Base-by-base conservation (phyloP, 106 monocot genomes). In the Phalaenopsis equestris region DNA sequence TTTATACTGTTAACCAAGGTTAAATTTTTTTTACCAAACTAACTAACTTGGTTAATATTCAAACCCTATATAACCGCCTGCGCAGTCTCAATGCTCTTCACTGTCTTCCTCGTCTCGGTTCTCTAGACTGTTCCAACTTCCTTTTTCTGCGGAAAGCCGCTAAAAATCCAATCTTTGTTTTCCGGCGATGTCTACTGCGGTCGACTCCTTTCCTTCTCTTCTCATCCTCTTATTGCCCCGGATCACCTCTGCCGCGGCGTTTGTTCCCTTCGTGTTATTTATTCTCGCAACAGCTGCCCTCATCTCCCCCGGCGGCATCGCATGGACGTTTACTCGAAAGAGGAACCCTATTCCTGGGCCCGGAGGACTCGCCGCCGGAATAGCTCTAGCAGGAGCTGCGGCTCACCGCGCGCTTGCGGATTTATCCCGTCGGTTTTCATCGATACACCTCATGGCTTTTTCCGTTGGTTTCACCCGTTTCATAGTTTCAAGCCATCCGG, bases 381-480 rank as follows among this genome's bases (percentile, higher is more conserved):
- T 52, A 64, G 79, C 82, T 17, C 77, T 83, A 24, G 55, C 86
- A n/a, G 75, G 79, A 16, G 3, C 47, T 1, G 16, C 19, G 1
- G 82, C 82, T 67, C 86, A 86, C 61, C 82, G 79, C 1, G 52
- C 24, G 8, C 77, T 86, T 14, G 75, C 86, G 2, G 24, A 17
- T 30, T 48, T 80, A 4, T 64, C 82, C 2, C 52, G 17, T 1
- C 64, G 76, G 9, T 11, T 73, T 68, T 16, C 12, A 3, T 75
- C 86, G 75, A 3, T 18, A 30, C 21, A 16, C 2, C 79, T 86
- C 67, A 86, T 86, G 80, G 82, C 79, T 36, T 86, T 86, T 79
- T 83, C 86, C 0, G 82, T 83, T 6, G 86, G 86, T 2, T 5
- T 77, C 37, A 86, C 82, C 42, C 82, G 86, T 37, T 86, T 86